Percentiles rank a stretch among this genome's conserved stretches.
Conservation (phyloP, 1,284 basidiomycete species). For the Paramarasmius palmivorus region DNA sequence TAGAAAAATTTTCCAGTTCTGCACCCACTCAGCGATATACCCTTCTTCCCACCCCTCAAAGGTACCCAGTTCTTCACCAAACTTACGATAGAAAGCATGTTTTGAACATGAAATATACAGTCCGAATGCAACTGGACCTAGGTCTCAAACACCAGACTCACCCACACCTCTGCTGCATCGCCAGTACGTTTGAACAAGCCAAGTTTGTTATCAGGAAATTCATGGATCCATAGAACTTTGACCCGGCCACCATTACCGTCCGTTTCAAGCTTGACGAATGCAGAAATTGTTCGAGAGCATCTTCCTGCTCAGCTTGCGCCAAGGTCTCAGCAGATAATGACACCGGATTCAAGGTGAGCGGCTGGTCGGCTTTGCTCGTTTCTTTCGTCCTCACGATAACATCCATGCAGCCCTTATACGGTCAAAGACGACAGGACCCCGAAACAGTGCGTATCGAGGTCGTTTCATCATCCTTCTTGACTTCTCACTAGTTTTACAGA, state of each 20-base stretch:
- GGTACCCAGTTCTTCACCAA: background rate
- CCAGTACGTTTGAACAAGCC: background rate
- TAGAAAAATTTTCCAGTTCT: background rate
- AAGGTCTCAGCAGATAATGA: conserved; percentile 5
- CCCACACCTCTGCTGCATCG: background rate
- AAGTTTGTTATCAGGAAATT: background rate
- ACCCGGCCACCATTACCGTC: background rate
- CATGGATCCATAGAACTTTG: background rate
- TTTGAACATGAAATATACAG: background rate
- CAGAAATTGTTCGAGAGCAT: too few species aligned
- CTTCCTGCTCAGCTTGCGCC: too few species aligned
- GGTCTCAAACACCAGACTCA: background rate
- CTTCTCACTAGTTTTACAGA: background rate
- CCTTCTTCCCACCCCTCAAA: background rate
- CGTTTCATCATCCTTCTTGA: too few species aligned
- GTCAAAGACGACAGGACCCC: background rate
- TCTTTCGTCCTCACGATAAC: background rate
- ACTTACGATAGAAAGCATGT: background rate
- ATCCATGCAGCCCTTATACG: background rate
- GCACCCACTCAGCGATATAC: background rate
- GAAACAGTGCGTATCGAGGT: conserved; percentile 12
- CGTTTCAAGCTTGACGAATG: background rate
- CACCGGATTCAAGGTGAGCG: conserved; percentile 42
- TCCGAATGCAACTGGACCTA: background rate
- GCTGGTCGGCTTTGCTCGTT: background rate